These are phyloP conservation scores for Phytophthora pistaciae DNA, from an alignment of 352 stramenopile genomes.

Conservation along the genomic window DNA sequence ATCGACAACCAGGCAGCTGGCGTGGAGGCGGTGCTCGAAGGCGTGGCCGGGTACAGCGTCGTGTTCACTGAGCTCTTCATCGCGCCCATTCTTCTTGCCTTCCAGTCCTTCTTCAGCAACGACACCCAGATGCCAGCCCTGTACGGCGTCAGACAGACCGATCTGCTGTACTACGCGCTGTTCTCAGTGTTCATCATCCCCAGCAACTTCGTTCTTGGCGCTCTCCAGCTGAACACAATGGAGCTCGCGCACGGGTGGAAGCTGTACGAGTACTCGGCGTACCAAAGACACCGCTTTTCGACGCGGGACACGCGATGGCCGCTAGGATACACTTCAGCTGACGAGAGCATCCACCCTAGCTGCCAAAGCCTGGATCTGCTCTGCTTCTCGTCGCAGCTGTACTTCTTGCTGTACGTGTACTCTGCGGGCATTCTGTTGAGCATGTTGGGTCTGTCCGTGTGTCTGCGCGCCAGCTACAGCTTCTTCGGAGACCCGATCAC, in stretches of 20 bases:
- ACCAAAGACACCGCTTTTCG: slow-evolving; percentile 96
- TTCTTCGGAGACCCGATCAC: slow-evolving; percentile 94
- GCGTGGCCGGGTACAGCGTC: slow-evolving; percentile 90
- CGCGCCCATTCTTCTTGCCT: slow-evolving; percentile 85
- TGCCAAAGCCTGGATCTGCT: slow-evolving; percentile 96
- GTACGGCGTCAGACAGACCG: slow-evolving; percentile 94
- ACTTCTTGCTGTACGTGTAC: slow-evolving; percentile 92
- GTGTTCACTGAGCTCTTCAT: slow-evolving; percentile 92
- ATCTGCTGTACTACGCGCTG: slow-evolving; percentile 96
- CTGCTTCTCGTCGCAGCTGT: slow-evolving; percentile 96
- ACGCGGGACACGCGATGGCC: slow-evolving; percentile 95
- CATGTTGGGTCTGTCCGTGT: slow-evolving; percentile 96
- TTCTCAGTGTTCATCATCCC: slow-evolving; percentile 97
- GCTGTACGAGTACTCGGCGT: slow-evolving; percentile 98
- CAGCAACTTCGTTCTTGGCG: slow-evolving; percentile 94
- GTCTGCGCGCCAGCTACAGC: slow-evolving; percentile 93
- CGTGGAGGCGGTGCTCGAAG: slow-evolving; percentile 95
- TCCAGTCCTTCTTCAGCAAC: slow-evolving; percentile 91
- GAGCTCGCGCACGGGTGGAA: slow-evolving; percentile 97
- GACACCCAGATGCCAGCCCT: slow-evolving; percentile 93
- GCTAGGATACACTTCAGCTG: slow-evolving; percentile 72
- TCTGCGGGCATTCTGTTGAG: slow-evolving; percentile 89
- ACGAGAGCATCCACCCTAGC: slow-evolving; percentile 94
- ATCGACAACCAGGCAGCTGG: slow-evolving; percentile 95
- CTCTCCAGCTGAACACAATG: slow-evolving; percentile 96